phyloP scores from a whole-genome alignment of 805 yeast species.

The Saturnispora saitoi region DNA sequence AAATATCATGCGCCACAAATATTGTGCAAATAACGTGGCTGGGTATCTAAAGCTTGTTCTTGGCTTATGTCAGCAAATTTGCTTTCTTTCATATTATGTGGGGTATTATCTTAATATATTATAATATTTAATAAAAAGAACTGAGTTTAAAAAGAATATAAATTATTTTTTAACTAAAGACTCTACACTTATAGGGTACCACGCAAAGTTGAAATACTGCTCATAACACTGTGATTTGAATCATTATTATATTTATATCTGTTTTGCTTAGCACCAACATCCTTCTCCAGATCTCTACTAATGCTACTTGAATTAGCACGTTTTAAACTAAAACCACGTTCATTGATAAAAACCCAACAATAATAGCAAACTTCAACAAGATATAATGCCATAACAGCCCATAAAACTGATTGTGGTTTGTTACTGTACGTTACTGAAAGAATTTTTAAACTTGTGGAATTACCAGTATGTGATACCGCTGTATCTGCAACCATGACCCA shows the following conservation, averaged over 20 bases:
- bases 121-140: too few species aligned
- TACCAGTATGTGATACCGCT: slow-evolving; percentile 6
- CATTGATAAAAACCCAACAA: neutral
- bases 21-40: neutral
- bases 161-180: neutral
- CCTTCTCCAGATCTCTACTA: slow-evolving; percentile 9
- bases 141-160: neutral
- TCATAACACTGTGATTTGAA: slow-evolving; percentile 11
- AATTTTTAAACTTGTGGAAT: slow-evolving; percentile 11
- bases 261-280: neutral
- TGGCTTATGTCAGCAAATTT: too few species aligned
- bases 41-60: neutral
- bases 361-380: slow-evolving; percentile 6
- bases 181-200: neutral
- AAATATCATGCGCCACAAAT: neutral
- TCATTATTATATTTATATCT: neutral
- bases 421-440: slow-evolving; percentile 6
- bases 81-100: neutral
- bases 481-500: slow-evolving; percentile 11
- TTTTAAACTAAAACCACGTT: neutral
- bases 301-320: neutral
- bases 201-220: slow-evolving; percentile 13
- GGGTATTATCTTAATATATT: too few species aligned
- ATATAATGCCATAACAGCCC: slow-evolving; percentile 11
- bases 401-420: slow-evolving; percentile 8